Evolutionary conservation across 352 stramenopile genomes (phyloP).

Genomic region (Phytophthora podocarpi): DNA sequence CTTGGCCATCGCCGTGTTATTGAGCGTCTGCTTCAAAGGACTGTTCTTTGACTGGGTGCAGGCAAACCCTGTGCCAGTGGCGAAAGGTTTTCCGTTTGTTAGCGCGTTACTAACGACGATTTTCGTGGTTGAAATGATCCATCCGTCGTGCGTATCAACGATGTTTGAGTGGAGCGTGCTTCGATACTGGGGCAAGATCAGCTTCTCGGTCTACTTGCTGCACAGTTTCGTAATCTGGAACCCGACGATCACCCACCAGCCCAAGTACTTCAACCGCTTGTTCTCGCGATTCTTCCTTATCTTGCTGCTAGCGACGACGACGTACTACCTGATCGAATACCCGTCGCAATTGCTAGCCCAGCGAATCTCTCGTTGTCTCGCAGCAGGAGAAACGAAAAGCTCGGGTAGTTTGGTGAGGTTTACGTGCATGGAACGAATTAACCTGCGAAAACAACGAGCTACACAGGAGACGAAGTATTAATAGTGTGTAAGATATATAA

Average conservation of each 20-base stretch:
- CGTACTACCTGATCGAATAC: constrained; percentile 51
- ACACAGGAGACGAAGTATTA: neutral
- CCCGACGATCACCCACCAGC: constrained; percentile 19
- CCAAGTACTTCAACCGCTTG: constrained; percentile 44
- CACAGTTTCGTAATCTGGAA: constrained; percentile 50
- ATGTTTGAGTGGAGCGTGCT: constrained; percentile 51
- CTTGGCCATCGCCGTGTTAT: constrained; percentile 24
- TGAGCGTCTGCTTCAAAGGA: constrained; percentile 37
- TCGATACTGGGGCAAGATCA: no score
- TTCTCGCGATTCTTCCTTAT: constrained; percentile 40
- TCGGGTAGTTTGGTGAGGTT: constrained; percentile 7
- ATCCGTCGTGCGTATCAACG: constrained; percentile 34
- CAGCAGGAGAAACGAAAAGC: constrained; percentile 18
- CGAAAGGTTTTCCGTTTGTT: constrained; percentile 37
- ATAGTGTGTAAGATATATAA: neutral
- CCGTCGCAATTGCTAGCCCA: constrained; percentile 49
- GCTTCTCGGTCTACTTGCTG: constrained; percentile 56
- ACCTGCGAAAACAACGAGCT: constrained; percentile 11
- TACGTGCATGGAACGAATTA: constrained; percentile 21
- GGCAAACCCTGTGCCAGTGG: constrained; percentile 26
- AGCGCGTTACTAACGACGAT: constrained; percentile 38
- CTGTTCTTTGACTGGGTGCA: constrained; percentile 48
- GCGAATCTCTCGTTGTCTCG: constrained; percentile 36
- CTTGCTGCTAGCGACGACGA: constrained; percentile 34
- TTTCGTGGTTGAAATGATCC: constrained; percentile 49